Conservation (phyloP, 169 alveolate genomes). For the Plasmodium gonderi region DNA sequence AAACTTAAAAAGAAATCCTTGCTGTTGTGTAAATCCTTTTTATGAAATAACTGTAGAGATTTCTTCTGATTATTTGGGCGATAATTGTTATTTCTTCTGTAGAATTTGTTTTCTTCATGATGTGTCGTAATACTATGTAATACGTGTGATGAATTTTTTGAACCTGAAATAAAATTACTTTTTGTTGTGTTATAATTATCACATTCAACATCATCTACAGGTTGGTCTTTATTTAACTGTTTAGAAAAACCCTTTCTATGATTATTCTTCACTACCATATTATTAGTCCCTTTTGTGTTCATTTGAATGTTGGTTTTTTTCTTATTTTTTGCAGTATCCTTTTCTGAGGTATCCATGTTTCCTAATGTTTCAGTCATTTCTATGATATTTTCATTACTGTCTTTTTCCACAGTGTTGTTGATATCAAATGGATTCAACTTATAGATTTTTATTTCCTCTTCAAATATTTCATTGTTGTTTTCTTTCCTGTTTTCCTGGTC, state of each 20-base stretch:
- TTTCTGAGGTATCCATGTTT: background rate
- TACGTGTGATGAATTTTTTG: background rate
- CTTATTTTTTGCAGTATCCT: background rate
- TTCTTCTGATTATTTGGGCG: slow-evolving; percentile 35
- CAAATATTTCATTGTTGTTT: slow-evolving; percentile 40
- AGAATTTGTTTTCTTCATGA: slow-evolving; percentile 17
- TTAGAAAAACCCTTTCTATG: background rate
- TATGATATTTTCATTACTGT: background rate
- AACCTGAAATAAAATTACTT: background rate
- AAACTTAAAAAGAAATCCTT: slow-evolving; percentile 1
- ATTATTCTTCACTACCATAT: background rate
- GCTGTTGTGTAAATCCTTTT: background rate
- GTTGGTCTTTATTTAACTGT: background rate
- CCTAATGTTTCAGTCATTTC: slow-evolving; percentile 16
- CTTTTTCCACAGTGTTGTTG: background rate
- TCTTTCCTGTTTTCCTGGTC: slow-evolving; percentile 39
- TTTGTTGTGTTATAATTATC: slow-evolving; percentile 3
- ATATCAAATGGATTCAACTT: background rate
- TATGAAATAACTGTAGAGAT: background rate
- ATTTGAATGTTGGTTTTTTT: background rate
- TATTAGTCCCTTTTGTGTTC: background rate
- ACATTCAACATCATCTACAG: background rate
- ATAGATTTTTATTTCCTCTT: slow-evolving; percentile 50
- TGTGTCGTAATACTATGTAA: background rate
- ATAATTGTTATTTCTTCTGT: slow-evolving; percentile 7